A percentile compares a stretch with the other conserved stretches of the same genome.
These are phyloP conservation scores for Fusarium kyushuense DNA, from an alignment of 2,329 filamentous ascomycete genomes.

Conservation along the genomic window DNA sequence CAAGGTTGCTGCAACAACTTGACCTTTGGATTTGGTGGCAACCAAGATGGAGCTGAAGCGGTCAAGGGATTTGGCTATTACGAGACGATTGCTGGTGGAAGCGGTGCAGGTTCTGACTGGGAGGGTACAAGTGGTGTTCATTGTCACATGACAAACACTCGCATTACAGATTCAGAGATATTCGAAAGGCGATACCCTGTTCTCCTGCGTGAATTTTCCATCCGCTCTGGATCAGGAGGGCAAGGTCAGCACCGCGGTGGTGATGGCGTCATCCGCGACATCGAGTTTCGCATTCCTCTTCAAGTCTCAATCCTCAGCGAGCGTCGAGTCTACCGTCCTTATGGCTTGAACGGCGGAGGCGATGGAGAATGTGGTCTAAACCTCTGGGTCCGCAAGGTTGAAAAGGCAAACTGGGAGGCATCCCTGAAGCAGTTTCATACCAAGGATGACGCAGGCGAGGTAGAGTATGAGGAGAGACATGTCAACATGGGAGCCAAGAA, in stretches of 20 bases:
- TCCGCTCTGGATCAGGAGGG: constrained; percentile 73
- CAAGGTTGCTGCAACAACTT: constrained; percentile 88
- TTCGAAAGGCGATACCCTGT: constrained; percentile 73
- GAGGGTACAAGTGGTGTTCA: constrained; percentile 59
- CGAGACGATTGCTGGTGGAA: constrained; percentile 75
- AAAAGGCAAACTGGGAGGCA: constrained; percentile 65
- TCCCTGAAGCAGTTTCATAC: constrained; percentile 56
- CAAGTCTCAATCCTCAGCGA: constrained; percentile 84
- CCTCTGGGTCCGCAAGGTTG: constrained; percentile 83
- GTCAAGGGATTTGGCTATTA: constrained; percentile 61
- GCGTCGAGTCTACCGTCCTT: constrained; percentile 76
- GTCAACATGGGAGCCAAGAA: constrained; percentile 86
- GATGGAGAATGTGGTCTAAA: constrained; percentile 85
- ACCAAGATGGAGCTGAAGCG: constrained; percentile 53
- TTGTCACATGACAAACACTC: constrained; percentile 79
- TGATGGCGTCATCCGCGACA: constrained; percentile 80
- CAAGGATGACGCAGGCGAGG: constrained; percentile 50
- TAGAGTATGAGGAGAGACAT: constrained; percentile 67
- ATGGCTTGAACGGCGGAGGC: constrained; percentile 82
- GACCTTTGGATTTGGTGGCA: constrained; percentile 79
- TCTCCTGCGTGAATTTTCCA: constrained; percentile 75
- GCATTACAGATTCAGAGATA: constrained; percentile 70
- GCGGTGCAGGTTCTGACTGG: constrained; percentile 73
- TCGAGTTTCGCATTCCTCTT: constrained; percentile 82
- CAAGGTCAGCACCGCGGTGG: constrained; percentile 75